Conservation (phyloP, 345 rosid genomes). For the Linum trigynum region DNA sequence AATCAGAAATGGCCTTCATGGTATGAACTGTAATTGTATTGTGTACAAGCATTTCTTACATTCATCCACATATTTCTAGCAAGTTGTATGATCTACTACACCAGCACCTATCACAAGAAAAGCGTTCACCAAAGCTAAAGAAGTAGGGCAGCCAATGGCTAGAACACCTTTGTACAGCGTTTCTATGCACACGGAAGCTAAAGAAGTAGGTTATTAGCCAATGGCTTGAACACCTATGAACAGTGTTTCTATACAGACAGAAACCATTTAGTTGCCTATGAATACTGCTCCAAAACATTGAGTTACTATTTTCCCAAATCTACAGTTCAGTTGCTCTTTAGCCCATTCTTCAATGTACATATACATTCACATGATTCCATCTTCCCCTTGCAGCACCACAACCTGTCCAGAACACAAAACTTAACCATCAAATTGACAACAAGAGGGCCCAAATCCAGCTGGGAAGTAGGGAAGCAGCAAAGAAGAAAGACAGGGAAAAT, state of each 20-base stretch:
- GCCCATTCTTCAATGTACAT: not conserved
- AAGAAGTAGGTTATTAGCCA: constrained; percentile 6
- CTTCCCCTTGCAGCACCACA: not conserved
- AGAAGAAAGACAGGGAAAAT: constrained; percentile 6
- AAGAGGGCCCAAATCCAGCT: constrained; percentile 10
- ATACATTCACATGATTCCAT: constrained; percentile 7
- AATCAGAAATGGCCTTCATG: not conserved
- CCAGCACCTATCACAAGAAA: not conserved
- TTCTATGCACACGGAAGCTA: constrained; percentile 49
- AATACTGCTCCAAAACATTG: constrained; percentile 12
- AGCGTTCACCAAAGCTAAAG: not conserved
- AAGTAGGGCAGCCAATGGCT: constrained; percentile 11
- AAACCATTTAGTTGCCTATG: constrained; percentile 6
- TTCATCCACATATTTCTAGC: constrained; percentile 6
- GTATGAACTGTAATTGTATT: no score
- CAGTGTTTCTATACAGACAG: constrained; percentile 28
- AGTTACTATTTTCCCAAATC: no score
- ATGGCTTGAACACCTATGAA: constrained; percentile 12
- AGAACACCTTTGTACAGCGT: constrained; percentile 19
- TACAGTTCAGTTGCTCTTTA: not conserved
- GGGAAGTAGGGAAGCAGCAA: constrained; percentile 4
- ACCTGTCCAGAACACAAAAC: not conserved
- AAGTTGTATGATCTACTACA: constrained; percentile 5
- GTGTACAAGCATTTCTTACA: not conserved
- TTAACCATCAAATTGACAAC: constrained; percentile 53